phyloP scores from a whole-genome alignment of 768 basidiomycete genomes.

The Pisolithus albus region DNA sequence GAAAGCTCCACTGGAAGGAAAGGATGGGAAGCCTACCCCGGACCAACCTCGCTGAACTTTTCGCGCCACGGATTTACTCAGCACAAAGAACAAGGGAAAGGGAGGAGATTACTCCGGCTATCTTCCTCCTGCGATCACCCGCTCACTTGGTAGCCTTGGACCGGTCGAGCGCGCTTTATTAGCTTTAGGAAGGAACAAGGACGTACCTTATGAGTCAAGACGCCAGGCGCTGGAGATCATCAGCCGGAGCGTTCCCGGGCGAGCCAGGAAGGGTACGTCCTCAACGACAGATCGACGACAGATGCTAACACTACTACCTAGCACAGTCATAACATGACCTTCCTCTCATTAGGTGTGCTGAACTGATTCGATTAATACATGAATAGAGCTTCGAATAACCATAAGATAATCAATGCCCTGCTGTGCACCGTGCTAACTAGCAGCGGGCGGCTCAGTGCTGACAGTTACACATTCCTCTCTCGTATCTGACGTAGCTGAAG shows the following conservation, averaged over 20 bases:
- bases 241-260: conserved; percentile 9
- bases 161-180: conserved; percentile 39
- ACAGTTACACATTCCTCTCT: conserved; percentile 1
- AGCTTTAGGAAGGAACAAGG: conserved; percentile 36
- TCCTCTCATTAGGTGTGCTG: background rate
- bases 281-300: too few relatives aligned
- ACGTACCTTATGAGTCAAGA: conserved; percentile 35
- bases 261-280: background rate
- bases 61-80: conserved; percentile 2
- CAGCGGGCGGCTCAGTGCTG: background rate
- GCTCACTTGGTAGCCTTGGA: conserved; percentile 30
- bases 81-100: conserved; percentile 7
- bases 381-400: conserved; percentile 19
- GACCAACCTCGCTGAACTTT: conserved; percentile 18
- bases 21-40: conserved; percentile 10
- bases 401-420: conserved; percentile 20
- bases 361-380: background rate
- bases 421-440: background rate
- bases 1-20: too few relatives aligned
- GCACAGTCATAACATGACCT: background rate
- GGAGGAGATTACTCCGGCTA: conserved; percentile 52
- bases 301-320: too few relatives aligned
- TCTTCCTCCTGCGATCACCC: conserved; percentile 21
- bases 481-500: conserved; percentile 6
- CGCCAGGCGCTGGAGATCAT: conserved; percentile 36